These are phyloP conservation scores for Trichoderma citrinoviride DNA, from an alignment of 2,329 filamentous ascomycete genomes.

Conservation along the genomic window DNA sequence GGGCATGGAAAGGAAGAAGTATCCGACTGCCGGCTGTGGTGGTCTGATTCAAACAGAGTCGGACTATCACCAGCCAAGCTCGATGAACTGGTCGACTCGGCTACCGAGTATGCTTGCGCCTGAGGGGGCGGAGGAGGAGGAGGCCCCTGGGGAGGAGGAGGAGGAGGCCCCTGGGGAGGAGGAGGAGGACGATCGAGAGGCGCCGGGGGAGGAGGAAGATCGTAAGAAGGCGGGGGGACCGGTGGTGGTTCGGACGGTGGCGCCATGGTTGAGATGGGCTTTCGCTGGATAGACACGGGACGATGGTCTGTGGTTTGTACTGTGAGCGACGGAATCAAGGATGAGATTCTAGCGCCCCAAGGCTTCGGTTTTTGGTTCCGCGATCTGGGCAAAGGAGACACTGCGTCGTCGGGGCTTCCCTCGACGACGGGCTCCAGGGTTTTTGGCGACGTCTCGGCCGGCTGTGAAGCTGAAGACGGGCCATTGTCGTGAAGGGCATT, in stretches of 20 bases:
- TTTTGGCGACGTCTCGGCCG: conserved; percentile 12
- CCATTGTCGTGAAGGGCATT: conserved; percentile 29
- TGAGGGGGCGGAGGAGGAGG: conserved; percentile 9
- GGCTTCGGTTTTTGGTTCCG: conserved; percentile 35
- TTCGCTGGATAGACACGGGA: conserved; percentile 29
- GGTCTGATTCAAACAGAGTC: conserved; percentile 2
- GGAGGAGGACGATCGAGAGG: not conserved
- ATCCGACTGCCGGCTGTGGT: conserved; percentile 9
- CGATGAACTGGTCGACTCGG: conserved; percentile 8
- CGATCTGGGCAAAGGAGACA: conserved; percentile 26
- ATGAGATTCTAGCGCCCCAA: conserved; percentile 39
- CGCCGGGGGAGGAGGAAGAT: not conserved
- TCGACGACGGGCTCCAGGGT: not conserved
- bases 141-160: no score
- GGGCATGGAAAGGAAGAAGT: conserved; percentile 9
- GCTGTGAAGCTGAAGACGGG: conserved; percentile 22
- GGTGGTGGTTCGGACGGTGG: conserved; percentile 26
- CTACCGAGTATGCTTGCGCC: not conserved
- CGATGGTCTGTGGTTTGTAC: conserved; percentile 33
- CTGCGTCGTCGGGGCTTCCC: conserved; percentile 22
- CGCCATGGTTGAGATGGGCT: conserved; percentile 25
- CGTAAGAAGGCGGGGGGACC: conserved; percentile 23
- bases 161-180: not conserved
- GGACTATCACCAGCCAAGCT: not conserved
- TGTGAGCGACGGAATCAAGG: conserved; percentile 41